Evolutionary conservation across 2,329 filamentous ascomycete genomes (phyloP).

Genomic region (Paradendryphiella salina): DNA sequence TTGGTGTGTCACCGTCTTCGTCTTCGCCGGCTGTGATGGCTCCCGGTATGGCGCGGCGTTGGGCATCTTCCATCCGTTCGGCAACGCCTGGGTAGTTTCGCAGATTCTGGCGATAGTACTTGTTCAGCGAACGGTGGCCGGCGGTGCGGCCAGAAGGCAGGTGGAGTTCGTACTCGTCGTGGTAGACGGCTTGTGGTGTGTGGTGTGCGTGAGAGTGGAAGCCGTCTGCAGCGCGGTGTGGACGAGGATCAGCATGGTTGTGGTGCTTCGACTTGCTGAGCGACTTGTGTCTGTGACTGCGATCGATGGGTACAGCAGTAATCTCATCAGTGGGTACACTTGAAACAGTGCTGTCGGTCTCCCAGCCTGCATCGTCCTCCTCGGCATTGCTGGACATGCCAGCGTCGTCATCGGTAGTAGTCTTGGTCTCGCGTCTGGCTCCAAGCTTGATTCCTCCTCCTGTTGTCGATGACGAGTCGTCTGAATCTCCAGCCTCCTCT

Average conservation of each 20-base stretch:
- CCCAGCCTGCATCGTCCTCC: constrained; percentile 78
- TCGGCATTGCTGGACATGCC: constrained; percentile 57
- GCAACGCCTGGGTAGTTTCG: constrained; percentile 78
- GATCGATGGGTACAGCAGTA: constrained; percentile 75
- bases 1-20: constrained; percentile 45
- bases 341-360: constrained; percentile 87
- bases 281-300: constrained; percentile 71
- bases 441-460: constrained; percentile 70
- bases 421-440: constrained; percentile 57
- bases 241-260: constrained; percentile 68
- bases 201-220: constrained; percentile 79
- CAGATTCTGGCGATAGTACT: constrained; percentile 92
- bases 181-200: constrained; percentile 76
- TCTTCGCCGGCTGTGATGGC: constrained; percentile 57
- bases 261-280: constrained; percentile 76
- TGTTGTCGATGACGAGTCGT: constrained; percentile 53
- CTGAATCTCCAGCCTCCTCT: constrained; percentile 47
- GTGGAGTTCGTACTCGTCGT: constrained; percentile 92
- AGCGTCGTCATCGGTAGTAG: constrained; percentile 42
- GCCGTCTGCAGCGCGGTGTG: constrained; percentile 74
- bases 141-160: constrained; percentile 87
- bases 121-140: constrained; percentile 83
- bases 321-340: constrained; percentile 86
- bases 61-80: constrained; percentile 66
- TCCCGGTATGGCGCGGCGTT: constrained; percentile 54